Evolutionary conservation across 1,284 basidiomycete genomes (phyloP).

Genomic region (Peniophora sp.): DNA sequence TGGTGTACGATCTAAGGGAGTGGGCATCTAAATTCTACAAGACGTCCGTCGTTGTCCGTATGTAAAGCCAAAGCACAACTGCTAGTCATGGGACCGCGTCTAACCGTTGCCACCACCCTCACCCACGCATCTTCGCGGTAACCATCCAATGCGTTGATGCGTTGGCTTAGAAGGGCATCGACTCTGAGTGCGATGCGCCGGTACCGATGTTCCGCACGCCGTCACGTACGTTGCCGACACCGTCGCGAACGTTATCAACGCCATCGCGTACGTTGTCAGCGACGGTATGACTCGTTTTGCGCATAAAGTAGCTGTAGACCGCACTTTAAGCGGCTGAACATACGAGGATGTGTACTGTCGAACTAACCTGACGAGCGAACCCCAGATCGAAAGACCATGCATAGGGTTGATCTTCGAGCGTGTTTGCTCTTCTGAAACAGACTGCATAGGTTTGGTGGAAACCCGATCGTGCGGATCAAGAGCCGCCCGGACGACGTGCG

Average conservation of each 20-base stretch:
- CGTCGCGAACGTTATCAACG: neutral
- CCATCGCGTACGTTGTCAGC: slow-evolving; percentile 15
- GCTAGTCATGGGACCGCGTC: no score
- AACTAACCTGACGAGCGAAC: slow-evolving; percentile 36
- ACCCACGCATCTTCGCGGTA: no score
- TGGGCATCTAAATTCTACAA: slow-evolving; percentile 3
- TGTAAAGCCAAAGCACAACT: no score
- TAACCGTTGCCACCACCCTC: no score
- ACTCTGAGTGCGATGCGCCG: no score
- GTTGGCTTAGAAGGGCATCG: no score
- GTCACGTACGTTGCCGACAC: no score
- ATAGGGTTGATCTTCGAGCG: slow-evolving; percentile 31
- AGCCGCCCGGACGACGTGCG: slow-evolving; percentile 38
- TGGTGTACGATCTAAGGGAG: slow-evolving; percentile 6
- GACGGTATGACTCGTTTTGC: slow-evolving; percentile 28
- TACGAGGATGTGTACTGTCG: neutral
- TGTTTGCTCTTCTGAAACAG: slow-evolving; percentile 50
- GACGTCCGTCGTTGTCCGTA: slow-evolving; percentile 8
- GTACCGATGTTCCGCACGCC: no score
- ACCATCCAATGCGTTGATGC: no score
- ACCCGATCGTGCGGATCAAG: slow-evolving; percentile 45
- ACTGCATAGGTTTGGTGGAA: slow-evolving; percentile 41
- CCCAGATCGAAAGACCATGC: slow-evolving; percentile 50
- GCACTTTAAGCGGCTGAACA: neutral
- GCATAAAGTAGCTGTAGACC: slow-evolving; percentile 35